Evolutionary conservation across 345 rosid species (phyloP).

Genomic region (Aegle marmelos): DNA sequence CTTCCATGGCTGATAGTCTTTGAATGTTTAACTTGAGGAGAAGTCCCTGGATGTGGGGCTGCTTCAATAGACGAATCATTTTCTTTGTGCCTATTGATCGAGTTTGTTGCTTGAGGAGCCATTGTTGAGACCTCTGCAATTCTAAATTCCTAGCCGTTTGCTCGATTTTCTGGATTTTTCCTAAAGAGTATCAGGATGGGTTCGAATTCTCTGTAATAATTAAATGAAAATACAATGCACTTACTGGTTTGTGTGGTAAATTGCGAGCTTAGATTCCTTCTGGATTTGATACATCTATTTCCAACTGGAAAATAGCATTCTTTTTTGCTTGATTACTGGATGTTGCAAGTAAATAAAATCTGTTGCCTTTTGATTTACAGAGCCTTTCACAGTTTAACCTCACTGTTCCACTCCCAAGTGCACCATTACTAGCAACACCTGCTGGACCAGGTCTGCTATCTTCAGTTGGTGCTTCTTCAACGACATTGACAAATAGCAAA

Average conservation of each 20-base stretch:
- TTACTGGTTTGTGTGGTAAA: conserved; percentile 1
- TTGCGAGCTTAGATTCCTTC: neutral
- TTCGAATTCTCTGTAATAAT: neutral
- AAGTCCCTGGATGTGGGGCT: conserved; percentile 8
- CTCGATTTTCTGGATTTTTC: neutral
- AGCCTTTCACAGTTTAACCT: conserved; percentile 98
- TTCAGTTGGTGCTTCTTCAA: conserved; percentile 50
- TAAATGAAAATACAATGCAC: neutral
- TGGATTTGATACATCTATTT: neutral
- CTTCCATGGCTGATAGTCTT: neutral
- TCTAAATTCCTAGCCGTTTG: neutral
- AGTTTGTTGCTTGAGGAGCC: neutral
- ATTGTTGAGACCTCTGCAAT: conserved; percentile 8
- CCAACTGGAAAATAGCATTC: neutral
- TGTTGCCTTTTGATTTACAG: conserved; percentile 52
- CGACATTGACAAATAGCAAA: conserved; percentile 43
- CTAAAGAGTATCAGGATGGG: neutral
- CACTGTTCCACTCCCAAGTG: conserved; percentile 83
- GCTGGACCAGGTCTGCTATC: conserved; percentile 50
- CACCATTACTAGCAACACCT: conserved; percentile 59
- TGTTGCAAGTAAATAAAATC: conserved; percentile 16
- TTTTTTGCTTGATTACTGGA: conserved; percentile 1
- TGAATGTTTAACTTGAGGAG: conserved; percentile 9
- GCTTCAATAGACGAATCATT: neutral
- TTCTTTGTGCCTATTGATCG: conserved; percentile 8